phyloP scores from a whole-genome alignment of 2,329 filamentous ascomycete species.

The Dothistroma pini region DNA sequence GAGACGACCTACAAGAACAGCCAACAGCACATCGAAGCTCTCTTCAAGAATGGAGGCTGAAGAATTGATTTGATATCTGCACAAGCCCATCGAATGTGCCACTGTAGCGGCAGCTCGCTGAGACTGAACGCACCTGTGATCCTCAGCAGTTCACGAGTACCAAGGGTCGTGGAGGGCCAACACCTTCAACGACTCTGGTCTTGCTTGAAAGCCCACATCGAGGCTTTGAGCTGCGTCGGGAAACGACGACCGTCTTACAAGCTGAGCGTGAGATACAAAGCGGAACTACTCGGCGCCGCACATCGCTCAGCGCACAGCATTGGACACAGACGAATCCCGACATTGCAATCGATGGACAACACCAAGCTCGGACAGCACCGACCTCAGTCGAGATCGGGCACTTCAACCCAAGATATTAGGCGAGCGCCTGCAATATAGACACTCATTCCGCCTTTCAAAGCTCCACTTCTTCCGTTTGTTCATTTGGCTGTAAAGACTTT shows the following conservation, averaged over 20 bases:
- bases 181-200: neutral
- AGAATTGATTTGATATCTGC: neutral
- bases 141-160: neutral
- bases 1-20: conserved; percentile 97
- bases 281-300: too few relatives aligned
- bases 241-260: neutral
- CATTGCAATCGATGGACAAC: neutral
- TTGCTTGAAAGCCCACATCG: neutral
- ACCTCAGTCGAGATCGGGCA: too few relatives aligned
- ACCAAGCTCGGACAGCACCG: too few relatives aligned
- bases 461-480: too few relatives aligned
- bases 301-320: too few relatives aligned
- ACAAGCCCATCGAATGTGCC: neutral
- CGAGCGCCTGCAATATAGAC: too few relatives aligned
- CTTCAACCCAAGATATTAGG: too few relatives aligned
- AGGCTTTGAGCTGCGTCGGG: neutral
- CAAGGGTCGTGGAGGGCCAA: neutral
- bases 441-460: too few relatives aligned
- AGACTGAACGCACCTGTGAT: neutral
- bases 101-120: neutral
- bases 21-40: conserved; percentile 83
- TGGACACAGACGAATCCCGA: neutral
- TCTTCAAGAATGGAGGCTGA: conserved; percentile 56
- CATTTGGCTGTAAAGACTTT: too few relatives aligned
- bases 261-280: neutral